Percentiles rank a stretch among this genome's conserved stretches.
These are phyloP conservation scores for Cytidiella melzeri DNA, from an alignment of 768 basidiomycete genomes.

Conservation along the genomic window DNA sequence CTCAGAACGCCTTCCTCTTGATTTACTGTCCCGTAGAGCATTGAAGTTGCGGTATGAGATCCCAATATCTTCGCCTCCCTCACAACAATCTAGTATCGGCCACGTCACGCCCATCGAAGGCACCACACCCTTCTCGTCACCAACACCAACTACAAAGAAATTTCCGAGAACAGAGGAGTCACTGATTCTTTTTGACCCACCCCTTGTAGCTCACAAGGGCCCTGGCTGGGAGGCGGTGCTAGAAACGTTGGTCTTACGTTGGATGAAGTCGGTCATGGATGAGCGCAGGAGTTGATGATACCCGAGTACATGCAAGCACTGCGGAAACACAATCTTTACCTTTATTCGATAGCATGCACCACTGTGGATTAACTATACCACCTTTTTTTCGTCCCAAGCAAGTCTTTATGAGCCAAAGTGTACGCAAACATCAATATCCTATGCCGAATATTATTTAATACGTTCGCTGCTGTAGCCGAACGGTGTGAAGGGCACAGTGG, in stretches of 20 bases:
- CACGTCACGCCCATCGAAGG: conserved; percentile 11
- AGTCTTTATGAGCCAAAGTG: no score
- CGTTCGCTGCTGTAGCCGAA: no score
- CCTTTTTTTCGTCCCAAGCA: no score
- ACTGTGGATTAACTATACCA: no score
- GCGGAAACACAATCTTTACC: no score
- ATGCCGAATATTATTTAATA: no score
- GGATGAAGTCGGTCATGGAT: conserved; percentile 63
- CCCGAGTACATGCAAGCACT: no score
- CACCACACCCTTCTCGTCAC: conserved; percentile 19
- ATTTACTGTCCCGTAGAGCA: conserved; percentile 39
- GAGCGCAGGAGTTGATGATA: conserved; percentile 40
- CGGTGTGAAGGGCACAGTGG: no score
- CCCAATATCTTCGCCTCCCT: conserved; percentile 49
- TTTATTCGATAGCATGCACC: no score
- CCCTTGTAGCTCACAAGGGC: conserved; percentile 64
- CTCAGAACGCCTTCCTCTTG: not conserved
- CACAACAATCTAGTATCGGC: not conserved
- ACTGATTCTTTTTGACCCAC: conserved; percentile 63
- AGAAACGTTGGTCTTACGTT: conserved; percentile 50
- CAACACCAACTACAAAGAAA: conserved; percentile 29
- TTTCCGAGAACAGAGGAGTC: conserved; percentile 36
- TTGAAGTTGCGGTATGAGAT: conserved; percentile 79
- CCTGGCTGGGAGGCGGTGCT: conserved; percentile 82
- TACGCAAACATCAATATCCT: no score